Conservation (phyloP, 2,329 filamentous ascomycete genomes). For the Monosporascus sp. region DNA sequence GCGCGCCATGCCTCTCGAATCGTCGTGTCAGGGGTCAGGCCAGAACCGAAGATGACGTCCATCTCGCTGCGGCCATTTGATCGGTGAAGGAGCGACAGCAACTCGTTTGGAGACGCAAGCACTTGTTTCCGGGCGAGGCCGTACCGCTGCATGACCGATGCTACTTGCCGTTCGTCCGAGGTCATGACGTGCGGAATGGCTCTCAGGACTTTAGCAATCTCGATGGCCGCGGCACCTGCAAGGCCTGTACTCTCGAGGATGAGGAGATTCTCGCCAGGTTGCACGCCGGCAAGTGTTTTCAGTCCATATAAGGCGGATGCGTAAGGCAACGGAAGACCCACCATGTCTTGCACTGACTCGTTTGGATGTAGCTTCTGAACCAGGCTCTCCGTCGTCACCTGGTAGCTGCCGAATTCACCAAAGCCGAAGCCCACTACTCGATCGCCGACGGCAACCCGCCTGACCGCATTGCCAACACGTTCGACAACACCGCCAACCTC, state of each 20-base stretch:
- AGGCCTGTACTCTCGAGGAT: constrained; percentile 13
- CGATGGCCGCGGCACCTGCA: constrained; percentile 14
- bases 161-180: constrained; percentile 6
- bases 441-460: constrained; percentile 16
- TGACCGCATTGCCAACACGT: constrained; percentile 12
- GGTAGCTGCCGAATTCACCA: constrained; percentile 15
- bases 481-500: constrained; percentile 19
- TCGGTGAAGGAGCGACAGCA: constrained; percentile 2
- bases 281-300: constrained; percentile 13
- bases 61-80: constrained; percentile 7
- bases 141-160: constrained; percentile 5
- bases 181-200: constrained; percentile 14
- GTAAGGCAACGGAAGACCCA: constrained; percentile 9
- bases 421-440: constrained; percentile 15
- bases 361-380: constrained; percentile 10
- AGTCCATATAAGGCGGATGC: constrained; percentile 18
- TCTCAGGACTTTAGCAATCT: constrained; percentile 9
- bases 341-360: constrained; percentile 7
- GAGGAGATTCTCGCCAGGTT: constrained; percentile 15
- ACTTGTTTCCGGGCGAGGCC: constrained; percentile 6
- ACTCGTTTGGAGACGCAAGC: neutral
- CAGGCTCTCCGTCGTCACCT: constrained; percentile 9
- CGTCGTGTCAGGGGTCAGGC: constrained; percentile 2
- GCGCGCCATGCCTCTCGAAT: neutral
- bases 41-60: constrained; percentile 15